A percentile compares a stretch with the other conserved stretches of the same genome.
phyloP scores from a whole-genome alignment of 352 stramenopile species.

The Poterioochromonas sp. region DNA sequence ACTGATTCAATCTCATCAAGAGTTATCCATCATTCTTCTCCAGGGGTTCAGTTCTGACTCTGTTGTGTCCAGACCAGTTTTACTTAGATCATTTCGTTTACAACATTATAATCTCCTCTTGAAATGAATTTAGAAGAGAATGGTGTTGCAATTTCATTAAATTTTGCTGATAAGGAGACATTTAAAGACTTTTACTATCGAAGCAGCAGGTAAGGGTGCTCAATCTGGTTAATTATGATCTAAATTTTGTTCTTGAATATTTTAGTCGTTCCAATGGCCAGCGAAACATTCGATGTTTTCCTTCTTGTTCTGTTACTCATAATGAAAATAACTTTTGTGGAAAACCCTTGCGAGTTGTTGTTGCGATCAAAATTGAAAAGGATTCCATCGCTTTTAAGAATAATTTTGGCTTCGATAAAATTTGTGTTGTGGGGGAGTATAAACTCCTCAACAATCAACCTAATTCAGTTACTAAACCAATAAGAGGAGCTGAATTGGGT shows the following conservation, averaged over 20 bases:
- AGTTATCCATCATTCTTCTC: no score
- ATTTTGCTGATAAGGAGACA: background rate
- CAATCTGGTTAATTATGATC: background rate
- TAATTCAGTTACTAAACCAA: background rate
- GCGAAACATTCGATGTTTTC: constrained; percentile 13
- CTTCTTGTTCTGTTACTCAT: background rate
- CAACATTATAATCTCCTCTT: no score
- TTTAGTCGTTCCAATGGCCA: background rate
- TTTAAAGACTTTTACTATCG: background rate
- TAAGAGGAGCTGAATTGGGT: background rate
- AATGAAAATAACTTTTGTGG: background rate
- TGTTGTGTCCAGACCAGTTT: no score
- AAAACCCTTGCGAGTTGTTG: background rate
- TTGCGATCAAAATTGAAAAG: background rate
- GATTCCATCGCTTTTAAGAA: background rate
- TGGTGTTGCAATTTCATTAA: background rate
- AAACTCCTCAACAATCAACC: background rate
- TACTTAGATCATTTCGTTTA: no score
- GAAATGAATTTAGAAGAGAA: no score
- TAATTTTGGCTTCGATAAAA: background rate
- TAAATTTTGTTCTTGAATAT: background rate
- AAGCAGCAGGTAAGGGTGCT: background rate
- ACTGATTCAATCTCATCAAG: no score
- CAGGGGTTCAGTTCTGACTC: no score
- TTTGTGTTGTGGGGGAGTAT: constrained; percentile 1